phyloP scores from a whole-genome alignment of 2,329 filamentous ascomycete species.

The Apiospora saccharicola region DNA sequence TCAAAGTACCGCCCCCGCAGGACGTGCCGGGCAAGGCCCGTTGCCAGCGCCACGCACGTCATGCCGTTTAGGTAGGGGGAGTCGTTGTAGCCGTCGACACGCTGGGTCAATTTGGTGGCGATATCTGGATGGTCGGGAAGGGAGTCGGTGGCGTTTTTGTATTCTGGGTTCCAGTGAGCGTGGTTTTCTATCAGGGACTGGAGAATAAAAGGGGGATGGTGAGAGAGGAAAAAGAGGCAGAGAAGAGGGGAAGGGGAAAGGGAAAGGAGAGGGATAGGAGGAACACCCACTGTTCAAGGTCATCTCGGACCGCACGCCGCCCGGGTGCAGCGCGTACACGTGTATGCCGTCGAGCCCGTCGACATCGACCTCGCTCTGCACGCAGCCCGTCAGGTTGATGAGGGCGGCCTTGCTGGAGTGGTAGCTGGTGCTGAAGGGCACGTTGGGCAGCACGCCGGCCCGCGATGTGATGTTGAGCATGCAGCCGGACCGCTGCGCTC shows the following conservation, averaged over 20 bases:
- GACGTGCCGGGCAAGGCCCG: slow-evolving; percentile 37
- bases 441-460: slow-evolving; percentile 37
- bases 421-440: slow-evolving; percentile 43
- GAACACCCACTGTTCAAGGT: slow-evolving; percentile 37
- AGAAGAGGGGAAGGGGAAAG: neutral
- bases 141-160: slow-evolving; percentile 34
- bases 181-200: too few relatives aligned
- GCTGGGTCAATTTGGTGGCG: slow-evolving; percentile 30
- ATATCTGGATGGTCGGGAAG: slow-evolving; percentile 33
- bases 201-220: neutral
- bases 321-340: slow-evolving; percentile 42
- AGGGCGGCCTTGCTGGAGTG: slow-evolving; percentile 43
- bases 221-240: too few relatives aligned
- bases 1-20: slow-evolving; percentile 41
- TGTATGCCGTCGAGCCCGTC: slow-evolving; percentile 39
- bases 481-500: slow-evolving; percentile 37
- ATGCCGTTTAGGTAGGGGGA: slow-evolving; percentile 44
- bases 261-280: neutral
- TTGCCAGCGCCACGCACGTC: slow-evolving; percentile 42
- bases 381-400: slow-evolving; percentile 42
- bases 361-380: slow-evolving; percentile 40
- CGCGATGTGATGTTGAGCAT: slow-evolving; percentile 42
- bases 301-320: slow-evolving; percentile 42
- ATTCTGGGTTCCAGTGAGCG: slow-evolving; percentile 3
- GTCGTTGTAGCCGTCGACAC: slow-evolving; percentile 41